Conservation (phyloP, 495 filamentous ascomycete genomes). For the Ascodesmis nigricans region DNA sequence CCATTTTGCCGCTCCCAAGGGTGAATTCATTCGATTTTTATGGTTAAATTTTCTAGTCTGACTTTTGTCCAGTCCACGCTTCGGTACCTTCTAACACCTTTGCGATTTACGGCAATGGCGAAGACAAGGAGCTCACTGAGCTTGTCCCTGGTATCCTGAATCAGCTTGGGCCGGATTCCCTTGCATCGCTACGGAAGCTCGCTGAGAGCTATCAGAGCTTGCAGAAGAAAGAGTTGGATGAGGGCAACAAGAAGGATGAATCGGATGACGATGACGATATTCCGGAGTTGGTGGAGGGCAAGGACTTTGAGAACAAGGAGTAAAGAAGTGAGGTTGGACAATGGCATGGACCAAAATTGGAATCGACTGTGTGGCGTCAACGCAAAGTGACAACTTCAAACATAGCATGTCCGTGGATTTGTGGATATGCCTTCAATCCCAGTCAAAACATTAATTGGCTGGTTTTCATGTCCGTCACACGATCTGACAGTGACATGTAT, state of each 20-base stretch:
- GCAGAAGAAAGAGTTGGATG: constrained; percentile 76
- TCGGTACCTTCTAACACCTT: constrained; percentile 94
- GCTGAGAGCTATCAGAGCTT: constrained; percentile 98
- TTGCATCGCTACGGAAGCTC: constrained; percentile 93
- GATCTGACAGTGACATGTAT: too few relatives aligned
- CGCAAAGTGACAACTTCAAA: too few relatives aligned
- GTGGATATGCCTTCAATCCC: too few relatives aligned
- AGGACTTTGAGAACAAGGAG: constrained; percentile 80
- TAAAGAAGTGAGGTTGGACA: constrained; percentile 7
- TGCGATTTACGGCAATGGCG: constrained; percentile 94
- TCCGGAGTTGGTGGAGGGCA: constrained; percentile 82
- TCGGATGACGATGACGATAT: constrained; percentile 72
- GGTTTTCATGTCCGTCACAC: too few relatives aligned
- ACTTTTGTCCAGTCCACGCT: constrained; percentile 52
- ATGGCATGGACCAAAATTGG: too few relatives aligned
- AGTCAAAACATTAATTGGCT: too few relatives aligned
- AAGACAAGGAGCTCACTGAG: constrained; percentile 99
- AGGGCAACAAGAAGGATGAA: constrained; percentile 43
- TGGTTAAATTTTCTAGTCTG: neutral
- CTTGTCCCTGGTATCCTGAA: constrained; percentile 98
- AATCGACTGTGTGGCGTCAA: too few relatives aligned
- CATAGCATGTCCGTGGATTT: too few relatives aligned
- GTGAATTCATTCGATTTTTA: constrained; percentile 29
- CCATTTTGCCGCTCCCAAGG: constrained; percentile 92
- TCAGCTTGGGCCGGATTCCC: constrained; percentile 92